A percentile compares a stretch with the other conserved stretches of the same genome.
Evolutionary conservation across 306 rosid species (phyloP).

Genomic region (Abrus precatorius): DNA sequence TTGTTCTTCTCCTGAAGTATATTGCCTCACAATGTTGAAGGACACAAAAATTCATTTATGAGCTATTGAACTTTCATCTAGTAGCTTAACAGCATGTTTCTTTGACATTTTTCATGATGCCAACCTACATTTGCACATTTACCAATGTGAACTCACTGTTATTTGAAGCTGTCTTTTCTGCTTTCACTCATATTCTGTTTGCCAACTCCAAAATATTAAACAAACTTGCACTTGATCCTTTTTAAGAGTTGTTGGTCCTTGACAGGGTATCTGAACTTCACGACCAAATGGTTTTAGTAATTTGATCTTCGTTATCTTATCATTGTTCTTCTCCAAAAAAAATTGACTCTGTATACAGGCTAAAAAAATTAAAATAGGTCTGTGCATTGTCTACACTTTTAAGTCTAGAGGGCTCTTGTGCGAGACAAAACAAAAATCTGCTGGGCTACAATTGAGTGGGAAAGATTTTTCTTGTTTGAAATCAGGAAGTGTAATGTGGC

Average conservation of each 20-base stretch:
- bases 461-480: too few species aligned
- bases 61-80: not conserved
- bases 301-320: not conserved
- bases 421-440: too few species aligned
- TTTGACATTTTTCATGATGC: constrained; percentile 27
- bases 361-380: not conserved
- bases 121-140: constrained; percentile 19
- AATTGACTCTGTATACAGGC: not conserved
- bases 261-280: not conserved
- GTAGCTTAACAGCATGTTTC: not conserved
- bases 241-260: not conserved
- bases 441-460: too few species aligned
- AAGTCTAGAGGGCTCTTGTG: constrained; percentile 22
- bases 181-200: not conserved
- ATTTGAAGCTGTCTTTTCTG: not conserved
- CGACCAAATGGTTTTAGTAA: constrained; percentile 7
- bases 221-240: not conserved
- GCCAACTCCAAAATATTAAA: not conserved
- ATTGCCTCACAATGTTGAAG: constrained; percentile 5
- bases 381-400: not conserved
- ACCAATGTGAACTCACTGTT: constrained; percentile 11
- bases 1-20: constrained; percentile 21
- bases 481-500: too few species aligned
- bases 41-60: constrained; percentile 18
- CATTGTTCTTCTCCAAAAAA: constrained; percentile 23